Evolutionary conservation across 306 rosid species (phyloP).

Genomic region (Fragaria ananassa): DNA sequence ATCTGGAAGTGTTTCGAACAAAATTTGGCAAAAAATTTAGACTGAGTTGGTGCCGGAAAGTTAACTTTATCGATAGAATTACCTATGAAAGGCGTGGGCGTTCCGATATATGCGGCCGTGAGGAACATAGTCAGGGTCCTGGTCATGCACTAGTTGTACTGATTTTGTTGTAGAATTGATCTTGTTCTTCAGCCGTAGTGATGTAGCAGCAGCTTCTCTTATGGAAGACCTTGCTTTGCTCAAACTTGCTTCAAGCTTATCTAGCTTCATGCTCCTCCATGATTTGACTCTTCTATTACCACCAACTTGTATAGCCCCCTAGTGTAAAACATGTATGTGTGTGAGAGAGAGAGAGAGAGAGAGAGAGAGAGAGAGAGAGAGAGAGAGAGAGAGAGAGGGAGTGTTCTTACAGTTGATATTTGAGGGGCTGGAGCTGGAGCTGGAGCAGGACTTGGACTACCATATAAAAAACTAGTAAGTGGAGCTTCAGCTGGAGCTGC

Average conservation of each 20-base stretch:
- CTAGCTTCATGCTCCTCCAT: conserved; percentile 14
- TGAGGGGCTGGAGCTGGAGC: background rate
- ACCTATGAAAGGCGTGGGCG: conserved; percentile 50
- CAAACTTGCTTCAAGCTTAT: conserved; percentile 39
- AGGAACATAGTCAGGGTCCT: conserved; percentile 53
- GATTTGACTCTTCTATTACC: background rate
- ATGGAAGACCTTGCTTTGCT: conserved; percentile 40
- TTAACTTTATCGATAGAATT: background rate
- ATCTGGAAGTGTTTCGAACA: no score
- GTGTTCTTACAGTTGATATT: background rate
- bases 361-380: background rate
- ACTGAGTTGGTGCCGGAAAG: background rate
- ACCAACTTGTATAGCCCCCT: background rate
- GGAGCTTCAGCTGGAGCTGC: background rate
- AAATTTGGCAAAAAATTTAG: background rate
- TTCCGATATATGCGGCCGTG: conserved; percentile 47
- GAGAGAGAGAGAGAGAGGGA: background rate
- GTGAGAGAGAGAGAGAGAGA: conserved; percentile 11
- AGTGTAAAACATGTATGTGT: background rate
- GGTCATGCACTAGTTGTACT: background rate
- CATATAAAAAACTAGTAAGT: background rate
- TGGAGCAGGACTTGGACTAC: background rate
- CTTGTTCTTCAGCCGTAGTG: background rate
- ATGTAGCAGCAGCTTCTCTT: conserved; percentile 38
- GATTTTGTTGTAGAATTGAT: background rate